Evolutionary conservation across 1,139 yeast species (phyloP), one percentile per base, ranked within the genome.

Genomic region (Yamadazyma atlantica): DNA sequence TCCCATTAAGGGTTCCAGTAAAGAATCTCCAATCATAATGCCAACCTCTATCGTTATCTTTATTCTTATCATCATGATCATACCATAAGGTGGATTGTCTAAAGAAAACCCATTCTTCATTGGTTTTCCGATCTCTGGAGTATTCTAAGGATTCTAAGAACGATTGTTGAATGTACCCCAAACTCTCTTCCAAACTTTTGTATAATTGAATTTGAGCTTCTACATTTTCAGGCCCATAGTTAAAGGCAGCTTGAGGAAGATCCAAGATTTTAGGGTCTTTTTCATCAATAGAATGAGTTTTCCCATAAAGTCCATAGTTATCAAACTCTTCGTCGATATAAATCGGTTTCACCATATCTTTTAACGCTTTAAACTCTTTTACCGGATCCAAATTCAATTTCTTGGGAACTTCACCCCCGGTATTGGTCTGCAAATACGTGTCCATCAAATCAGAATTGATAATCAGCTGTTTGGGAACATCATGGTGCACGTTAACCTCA

Each of bases 21-120:
- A 80, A 85, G 49, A 85, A 85, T 38, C 89, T 64, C 76, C 80
- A 78, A 56, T 85, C 90, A 52, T 82, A 81, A 55, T 84, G 92
- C 39, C 65, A 73, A 5, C 81, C 81, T 48, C 50, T 37, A 36
- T 54, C 57, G 13, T 48, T 39, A 31, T 44, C 54, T 8, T 22
- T 34, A 34, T 51, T 53, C 10, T 42, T 36, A 14, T 39, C 37
- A 35, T 53, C 57, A 15, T 38, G 38, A 8, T 35, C 30, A 14
- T n/a, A 10, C 40, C 40, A 36, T 23, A 54, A 40, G 6, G 57
- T 51, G 1, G 55, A 48, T 41, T 49, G 54, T 35, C 52, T 42
- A 42, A 59, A 59, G 36, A 51, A 59, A 15, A 57, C 55, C 18
- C 49, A 49, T 26, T 59, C 62, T 8, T 45, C 42, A 17, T 41